Evolutionary conservation across 2,329 filamentous ascomycete species (phyloP).

Genomic region (Pyrenophora graminea): DNA sequence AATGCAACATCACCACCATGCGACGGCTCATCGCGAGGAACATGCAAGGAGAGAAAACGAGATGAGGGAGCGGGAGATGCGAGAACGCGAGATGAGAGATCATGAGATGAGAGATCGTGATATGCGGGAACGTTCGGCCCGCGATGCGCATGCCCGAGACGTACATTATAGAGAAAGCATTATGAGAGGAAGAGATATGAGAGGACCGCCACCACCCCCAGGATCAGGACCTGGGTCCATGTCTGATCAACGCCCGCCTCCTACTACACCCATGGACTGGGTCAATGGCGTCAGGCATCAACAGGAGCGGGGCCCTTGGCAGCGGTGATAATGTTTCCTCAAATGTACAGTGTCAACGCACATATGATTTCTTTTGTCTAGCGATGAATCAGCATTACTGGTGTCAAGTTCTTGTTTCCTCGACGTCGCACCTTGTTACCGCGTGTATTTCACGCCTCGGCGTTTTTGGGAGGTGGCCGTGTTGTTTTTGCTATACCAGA

Average conservation of each 20-base stretch:
- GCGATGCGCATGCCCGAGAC: slow-evolving; percentile 23
- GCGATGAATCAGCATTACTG: too few relatives aligned
- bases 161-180: slow-evolving; percentile 26
- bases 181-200: slow-evolving; percentile 25
- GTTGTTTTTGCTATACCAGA: too few relatives aligned
- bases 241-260: slow-evolving; percentile 20
- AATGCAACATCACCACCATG: not conserved
- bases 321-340: slow-evolving; percentile 5
- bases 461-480: too few relatives aligned
- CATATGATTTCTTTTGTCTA: too few relatives aligned
- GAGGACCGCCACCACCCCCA: slow-evolving; percentile 21
- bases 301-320: slow-evolving; percentile 23
- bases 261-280: slow-evolving; percentile 28
- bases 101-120: slow-evolving; percentile 25
- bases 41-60: slow-evolving; percentile 28
- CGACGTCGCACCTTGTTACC: too few relatives aligned
- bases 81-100: slow-evolving; percentile 22
- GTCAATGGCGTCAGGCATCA: slow-evolving; percentile 23
- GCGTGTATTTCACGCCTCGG: too few relatives aligned
- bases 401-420: too few relatives aligned
- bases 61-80: slow-evolving; percentile 18
- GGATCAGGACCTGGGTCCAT: slow-evolving; percentile 19
- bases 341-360: too few relatives aligned
- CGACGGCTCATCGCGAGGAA: slow-evolving; percentile 23
- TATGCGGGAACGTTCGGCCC: slow-evolving; percentile 21